Percentiles rank a stretch among this genome's conserved stretches.
phyloP scores from a whole-genome alignment of 257 asterid species.

The Hygrophila difformis region DNA sequence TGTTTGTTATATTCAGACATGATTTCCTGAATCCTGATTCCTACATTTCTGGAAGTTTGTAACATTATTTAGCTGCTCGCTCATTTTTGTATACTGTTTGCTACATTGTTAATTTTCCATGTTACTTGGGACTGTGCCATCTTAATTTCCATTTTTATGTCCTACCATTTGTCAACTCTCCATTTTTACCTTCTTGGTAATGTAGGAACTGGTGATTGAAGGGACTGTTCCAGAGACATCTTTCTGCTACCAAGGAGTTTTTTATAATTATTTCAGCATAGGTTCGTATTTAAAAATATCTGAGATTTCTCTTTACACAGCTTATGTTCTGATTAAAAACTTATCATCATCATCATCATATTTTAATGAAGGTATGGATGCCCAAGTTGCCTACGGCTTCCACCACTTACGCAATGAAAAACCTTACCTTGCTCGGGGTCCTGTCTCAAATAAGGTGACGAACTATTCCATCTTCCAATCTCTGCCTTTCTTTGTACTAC shows the following conservation, averaged over 20 bases:
- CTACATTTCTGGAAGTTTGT: not conserved
- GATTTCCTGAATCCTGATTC: no score
- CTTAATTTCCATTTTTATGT: no score
- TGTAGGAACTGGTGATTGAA: constrained; percentile 66
- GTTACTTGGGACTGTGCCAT: no score
- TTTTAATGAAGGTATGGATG: constrained; percentile 76
- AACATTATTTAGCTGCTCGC: not conserved
- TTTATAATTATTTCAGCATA: constrained; percentile 91
- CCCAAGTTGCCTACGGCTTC: constrained; percentile 95
- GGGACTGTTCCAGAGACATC: constrained; percentile 57
- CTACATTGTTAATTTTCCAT: no score
- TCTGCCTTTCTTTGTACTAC: not conserved
- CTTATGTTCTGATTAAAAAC: not conserved
- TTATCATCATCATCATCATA: constrained; percentile 2
- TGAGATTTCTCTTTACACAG: constrained; percentile 6
- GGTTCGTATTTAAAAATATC: constrained; percentile 35
- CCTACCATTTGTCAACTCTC: no score
- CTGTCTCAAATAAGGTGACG: constrained; percentile 75
- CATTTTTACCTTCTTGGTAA: constrained; percentile 13
- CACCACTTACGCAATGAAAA: constrained; percentile 87
- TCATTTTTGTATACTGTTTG: no score
- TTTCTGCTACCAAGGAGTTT: constrained; percentile 71
- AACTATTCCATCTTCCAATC: constrained; percentile 4
- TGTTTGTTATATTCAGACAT: no score
- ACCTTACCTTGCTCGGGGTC: constrained; percentile 95